Evolutionary conservation across 495 filamentous ascomycete species (phyloP).

Genomic region (Pseudomonodictys pantanalensis): DNA sequence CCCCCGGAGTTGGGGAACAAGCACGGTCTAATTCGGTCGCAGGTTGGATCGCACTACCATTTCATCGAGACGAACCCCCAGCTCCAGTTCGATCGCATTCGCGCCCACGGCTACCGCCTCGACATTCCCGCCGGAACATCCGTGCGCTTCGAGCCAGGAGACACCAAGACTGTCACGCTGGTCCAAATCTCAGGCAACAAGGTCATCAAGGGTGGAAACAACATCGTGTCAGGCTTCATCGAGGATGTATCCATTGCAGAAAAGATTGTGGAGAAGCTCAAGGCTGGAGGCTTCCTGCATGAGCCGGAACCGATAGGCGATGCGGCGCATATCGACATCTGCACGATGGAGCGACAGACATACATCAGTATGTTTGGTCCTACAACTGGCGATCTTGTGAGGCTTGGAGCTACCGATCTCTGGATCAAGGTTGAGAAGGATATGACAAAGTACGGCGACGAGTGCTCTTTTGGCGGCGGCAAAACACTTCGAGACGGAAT

Average conservation of each 20-base stretch:
- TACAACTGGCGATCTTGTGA: conserved; percentile 78
- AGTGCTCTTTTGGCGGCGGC: conserved; percentile 93
- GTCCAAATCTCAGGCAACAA: conserved; percentile 84
- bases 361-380: conserved; percentile 92
- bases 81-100: conserved; percentile 84
- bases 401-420: conserved; percentile 80
- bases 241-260: conserved; percentile 56
- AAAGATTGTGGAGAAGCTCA: conserved; percentile 64
- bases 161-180: conserved; percentile 86
- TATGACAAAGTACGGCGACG: conserved; percentile 79
- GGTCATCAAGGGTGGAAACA: conserved; percentile 84
- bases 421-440: conserved; percentile 94
- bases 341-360: conserved; percentile 69
- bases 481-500: conserved; percentile 95
- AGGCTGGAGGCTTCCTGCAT: conserved; percentile 74
- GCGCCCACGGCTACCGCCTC: conserved; percentile 79
- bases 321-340: conserved; percentile 53
- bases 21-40: neutral
- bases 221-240: conserved; percentile 68
- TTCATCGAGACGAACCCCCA: conserved; percentile 91
- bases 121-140: conserved; percentile 92
- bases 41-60: conserved; percentile 94
- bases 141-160: conserved; percentile 91
- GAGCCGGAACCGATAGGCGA: conserved; percentile 61
- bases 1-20: neutral